Percentiles rank a stretch among this genome's conserved stretches.
phyloP scores from a whole-genome alignment of 495 filamentous ascomycete genomes.

The Astrothelium subdiscretum region DNA sequence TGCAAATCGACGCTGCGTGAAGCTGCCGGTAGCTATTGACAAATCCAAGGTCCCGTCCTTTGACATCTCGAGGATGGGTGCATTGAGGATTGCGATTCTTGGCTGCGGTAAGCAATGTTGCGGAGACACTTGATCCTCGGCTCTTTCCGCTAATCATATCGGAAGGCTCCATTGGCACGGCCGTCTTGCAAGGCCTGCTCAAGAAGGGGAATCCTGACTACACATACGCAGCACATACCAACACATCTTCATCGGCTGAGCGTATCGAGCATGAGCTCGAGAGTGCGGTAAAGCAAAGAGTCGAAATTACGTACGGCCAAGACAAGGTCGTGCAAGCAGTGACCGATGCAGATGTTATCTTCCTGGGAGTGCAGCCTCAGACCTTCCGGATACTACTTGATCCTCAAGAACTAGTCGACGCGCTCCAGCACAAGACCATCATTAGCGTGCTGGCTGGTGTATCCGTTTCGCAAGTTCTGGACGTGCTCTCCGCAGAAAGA shows the following conservation, averaged over 20 bases:
- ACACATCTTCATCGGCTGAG: background rate
- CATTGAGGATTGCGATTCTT: constrained; percentile 1
- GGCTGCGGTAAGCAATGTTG: constrained; percentile 4
- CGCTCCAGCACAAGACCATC: constrained; percentile 3
- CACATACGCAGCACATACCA: background rate
- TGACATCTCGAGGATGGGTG: background rate
- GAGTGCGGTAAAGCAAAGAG: background rate
- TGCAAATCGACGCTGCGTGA: background rate
- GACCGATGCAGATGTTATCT: background rate
- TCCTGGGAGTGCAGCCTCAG: constrained; percentile 2
- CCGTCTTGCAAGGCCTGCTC: constrained; percentile 3
- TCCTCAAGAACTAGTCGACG: background rate
- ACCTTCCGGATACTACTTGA: background rate
- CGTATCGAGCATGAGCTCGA: background rate
- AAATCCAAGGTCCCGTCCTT: background rate
- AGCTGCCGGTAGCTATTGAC: background rate
- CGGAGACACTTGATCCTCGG: background rate
- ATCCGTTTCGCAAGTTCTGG: background rate
- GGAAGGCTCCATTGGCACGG: constrained; percentile 6
- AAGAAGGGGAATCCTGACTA: background rate
- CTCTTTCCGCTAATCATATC: background rate
- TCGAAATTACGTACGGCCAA: constrained; percentile 1
- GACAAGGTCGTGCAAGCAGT: background rate
- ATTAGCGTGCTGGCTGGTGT: constrained; percentile 6
- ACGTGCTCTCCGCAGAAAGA: background rate